Evolutionary conservation across 345 rosid genomes (phyloP).

Genomic region (Schrenkiella parvula): DNA sequence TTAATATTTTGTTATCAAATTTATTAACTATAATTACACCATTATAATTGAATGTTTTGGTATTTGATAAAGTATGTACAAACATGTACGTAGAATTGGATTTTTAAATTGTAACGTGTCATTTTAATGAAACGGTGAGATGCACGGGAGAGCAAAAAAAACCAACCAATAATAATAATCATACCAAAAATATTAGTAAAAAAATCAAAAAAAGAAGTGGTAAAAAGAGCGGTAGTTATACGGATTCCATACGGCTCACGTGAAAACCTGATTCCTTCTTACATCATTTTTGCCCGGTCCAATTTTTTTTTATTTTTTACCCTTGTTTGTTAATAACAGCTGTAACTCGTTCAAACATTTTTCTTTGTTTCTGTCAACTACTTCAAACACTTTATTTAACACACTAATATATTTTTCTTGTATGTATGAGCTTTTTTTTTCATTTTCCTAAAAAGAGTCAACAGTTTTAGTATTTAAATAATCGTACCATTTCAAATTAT

Average conservation of each 20-base stretch:
- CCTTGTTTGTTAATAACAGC: background rate
- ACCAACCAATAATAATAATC: background rate
- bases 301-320: background rate
- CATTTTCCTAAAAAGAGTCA: background rate
- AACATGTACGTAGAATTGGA: background rate
- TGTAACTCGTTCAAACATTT: slow-evolving; percentile 3
- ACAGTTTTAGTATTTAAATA: background rate
- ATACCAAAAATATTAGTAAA: background rate
- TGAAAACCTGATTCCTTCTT: slow-evolving; percentile 19
- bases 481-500: background rate
- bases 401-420: background rate
- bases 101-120: background rate
- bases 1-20: no score
- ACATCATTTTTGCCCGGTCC: slow-evolving; percentile 20
- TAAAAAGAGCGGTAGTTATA: slow-evolving; percentile 11
- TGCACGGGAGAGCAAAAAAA: background rate
- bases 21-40: background rate
- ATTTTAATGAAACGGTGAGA: slow-evolving; percentile 8
- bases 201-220: background rate
- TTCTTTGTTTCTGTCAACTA: background rate
- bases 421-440: background rate
- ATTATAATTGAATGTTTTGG: background rate
- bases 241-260: slow-evolving; percentile 29
- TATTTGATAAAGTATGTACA: background rate
- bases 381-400: slow-evolving; percentile 7